Evolutionary conservation across 306 rosid species (phyloP).

Genomic region (Arachis hypogaea): DNA sequence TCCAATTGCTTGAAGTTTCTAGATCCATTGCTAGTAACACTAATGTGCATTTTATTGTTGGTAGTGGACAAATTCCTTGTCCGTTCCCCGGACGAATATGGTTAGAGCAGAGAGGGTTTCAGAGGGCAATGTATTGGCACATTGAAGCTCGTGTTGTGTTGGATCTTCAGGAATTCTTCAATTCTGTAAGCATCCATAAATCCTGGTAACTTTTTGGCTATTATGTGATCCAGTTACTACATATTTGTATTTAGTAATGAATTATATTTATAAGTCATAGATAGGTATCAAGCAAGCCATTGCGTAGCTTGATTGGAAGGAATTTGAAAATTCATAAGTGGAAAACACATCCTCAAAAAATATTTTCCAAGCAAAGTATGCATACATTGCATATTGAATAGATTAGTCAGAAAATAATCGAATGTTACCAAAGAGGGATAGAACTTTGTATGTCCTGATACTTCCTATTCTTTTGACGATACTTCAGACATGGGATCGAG

Average conservation of each 20-base stretch:
- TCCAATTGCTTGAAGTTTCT: too few species aligned
- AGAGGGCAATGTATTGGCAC: conserved; percentile 96
- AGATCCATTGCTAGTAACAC: neutral
- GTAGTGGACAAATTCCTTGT: conserved; percentile 81
- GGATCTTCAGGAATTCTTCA: conserved; percentile 79
- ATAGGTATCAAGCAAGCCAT: neutral
- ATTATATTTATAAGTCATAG: conserved; percentile 5
- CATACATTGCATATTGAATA: conserved; percentile 21
- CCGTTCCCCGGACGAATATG: conserved; percentile 90
- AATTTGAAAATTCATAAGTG: neutral
- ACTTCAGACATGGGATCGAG: conserved; percentile 75
- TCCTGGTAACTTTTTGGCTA: conserved; percentile 9
- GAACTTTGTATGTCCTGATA: conserved; percentile 28
- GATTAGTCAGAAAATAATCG: conserved; percentile 7
- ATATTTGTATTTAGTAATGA: conserved; percentile 8
- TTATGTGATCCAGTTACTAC: conserved; percentile 19
- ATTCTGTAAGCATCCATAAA: conserved; percentile 58
- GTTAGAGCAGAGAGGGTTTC: conserved; percentile 94
- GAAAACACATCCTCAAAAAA: neutral
- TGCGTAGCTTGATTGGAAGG: conserved; percentile 2
- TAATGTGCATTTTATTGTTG: conserved; percentile 17
- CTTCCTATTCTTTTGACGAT: neutral
- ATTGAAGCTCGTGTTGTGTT: conserved; percentile 97
- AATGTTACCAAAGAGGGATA: neutral
- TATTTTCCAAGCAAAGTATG: neutral